Evolutionary conservation across 1,284 basidiomycete species (phyloP).

Genomic region (Ceratobasidium sp.): DNA sequence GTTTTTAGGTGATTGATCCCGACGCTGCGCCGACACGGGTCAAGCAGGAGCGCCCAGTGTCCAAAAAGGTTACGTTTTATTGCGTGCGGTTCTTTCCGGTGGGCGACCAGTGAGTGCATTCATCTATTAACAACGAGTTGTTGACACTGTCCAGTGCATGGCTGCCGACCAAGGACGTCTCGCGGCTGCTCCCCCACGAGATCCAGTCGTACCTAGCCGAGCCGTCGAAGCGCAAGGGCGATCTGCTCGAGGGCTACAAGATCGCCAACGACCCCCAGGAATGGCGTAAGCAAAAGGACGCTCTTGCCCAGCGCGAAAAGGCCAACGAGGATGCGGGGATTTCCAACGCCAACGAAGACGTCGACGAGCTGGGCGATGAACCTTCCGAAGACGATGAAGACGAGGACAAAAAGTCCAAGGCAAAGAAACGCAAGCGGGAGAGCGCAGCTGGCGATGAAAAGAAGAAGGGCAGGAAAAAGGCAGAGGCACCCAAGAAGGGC

Average conservation of each 20-base stretch:
- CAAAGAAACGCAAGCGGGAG: conserved; percentile 59
- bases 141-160: conserved; percentile 67
- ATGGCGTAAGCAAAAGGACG: conserved; percentile 68
- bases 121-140: conserved; percentile 23
- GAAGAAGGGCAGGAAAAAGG: conserved; percentile 62
- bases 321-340: conserved; percentile 61
- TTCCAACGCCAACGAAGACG: conserved; percentile 67
- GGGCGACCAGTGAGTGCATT: conserved; percentile 82
- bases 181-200: conserved; percentile 76
- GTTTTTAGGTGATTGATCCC: conserved; percentile 73
- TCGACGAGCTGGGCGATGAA: conserved; percentile 70
- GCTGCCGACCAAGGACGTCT: conserved; percentile 83
- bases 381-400: conserved; percentile 63
- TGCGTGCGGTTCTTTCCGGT: conserved; percentile 89
- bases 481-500: conserved; percentile 48
- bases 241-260: conserved; percentile 81
- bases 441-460: conserved; percentile 57
- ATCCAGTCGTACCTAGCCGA: conserved; percentile 84
- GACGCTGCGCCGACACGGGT: conserved; percentile 66
- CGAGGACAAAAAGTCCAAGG: conserved; percentile 51
- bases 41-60: conserved; percentile 68
- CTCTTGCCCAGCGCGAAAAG: conserved; percentile 49
- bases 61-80: conserved; percentile 74
- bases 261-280: conserved; percentile 80
- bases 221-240: conserved; percentile 73